Conservation (phyloP, 345 rosid genomes). For the Salix exigua region DNA sequence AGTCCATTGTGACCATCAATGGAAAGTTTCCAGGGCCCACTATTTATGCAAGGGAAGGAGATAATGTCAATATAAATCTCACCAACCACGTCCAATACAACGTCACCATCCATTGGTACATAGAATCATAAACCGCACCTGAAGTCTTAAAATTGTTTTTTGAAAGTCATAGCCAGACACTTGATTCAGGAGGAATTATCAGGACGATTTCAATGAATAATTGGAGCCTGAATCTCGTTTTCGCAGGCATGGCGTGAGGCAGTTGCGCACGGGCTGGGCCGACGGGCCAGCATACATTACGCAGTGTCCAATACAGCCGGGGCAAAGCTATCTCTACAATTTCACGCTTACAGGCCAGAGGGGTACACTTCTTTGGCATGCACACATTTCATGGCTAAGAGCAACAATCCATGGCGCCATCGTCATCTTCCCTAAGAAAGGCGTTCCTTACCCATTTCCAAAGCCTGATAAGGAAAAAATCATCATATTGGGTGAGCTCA, state of each 20-base stretch:
- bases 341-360: constrained; percentile 68
- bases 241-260: constrained; percentile 74
- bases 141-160: background rate
- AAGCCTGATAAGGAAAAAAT: constrained; percentile 53
- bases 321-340: constrained; percentile 49
- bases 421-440: constrained; percentile 57
- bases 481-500: constrained; percentile 46
- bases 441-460: constrained; percentile 60
- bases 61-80: constrained; percentile 52
- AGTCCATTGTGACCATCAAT: constrained; percentile 52
- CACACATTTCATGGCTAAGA: constrained; percentile 75
- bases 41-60: constrained; percentile 65
- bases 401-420: constrained; percentile 67
- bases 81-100: constrained; percentile 55
- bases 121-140: background rate
- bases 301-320: constrained; percentile 25
- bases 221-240: background rate
- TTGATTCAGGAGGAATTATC: background rate
- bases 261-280: constrained; percentile 60
- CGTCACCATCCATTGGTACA: constrained; percentile 66
- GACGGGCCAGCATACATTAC: constrained; percentile 78
- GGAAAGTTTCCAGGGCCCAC: constrained; percentile 76
- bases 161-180: background rate
- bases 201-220: background rate
- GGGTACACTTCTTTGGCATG: constrained; percentile 78